A percentile compares a stretch with the other conserved stretches of the same genome.
Conservation (phyloP, 1,284 basidiomycete genomes). For the Rhodotorula sp. region DNA sequence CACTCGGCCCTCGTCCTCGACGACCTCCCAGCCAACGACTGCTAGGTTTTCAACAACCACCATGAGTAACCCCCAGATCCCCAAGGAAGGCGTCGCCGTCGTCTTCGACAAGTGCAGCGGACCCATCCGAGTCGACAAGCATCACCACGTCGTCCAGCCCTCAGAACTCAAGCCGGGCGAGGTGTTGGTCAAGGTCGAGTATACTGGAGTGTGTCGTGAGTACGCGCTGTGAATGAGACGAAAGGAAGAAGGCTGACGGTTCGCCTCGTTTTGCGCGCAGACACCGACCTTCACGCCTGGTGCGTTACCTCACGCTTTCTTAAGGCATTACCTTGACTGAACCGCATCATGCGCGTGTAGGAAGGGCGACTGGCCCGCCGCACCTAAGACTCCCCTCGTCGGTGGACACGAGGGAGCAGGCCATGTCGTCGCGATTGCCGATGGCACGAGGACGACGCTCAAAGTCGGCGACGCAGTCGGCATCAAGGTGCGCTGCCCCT, state of each 20-base stretch:
- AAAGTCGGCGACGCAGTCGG: slow-evolving; percentile 76
- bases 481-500: slow-evolving; percentile 57
- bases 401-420: slow-evolving; percentile 44
- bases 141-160: slow-evolving; percentile 58
- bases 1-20: too few relatives aligned
- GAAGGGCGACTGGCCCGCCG: slow-evolving; percentile 28
- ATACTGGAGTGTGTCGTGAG: slow-evolving; percentile 16
- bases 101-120: slow-evolving; percentile 26
- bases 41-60: neutral
- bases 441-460: slow-evolving; percentile 58
- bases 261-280: neutral
- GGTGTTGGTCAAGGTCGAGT: slow-evolving; percentile 69
- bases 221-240: neutral
- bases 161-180: slow-evolving; percentile 71
- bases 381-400: slow-evolving; percentile 66
- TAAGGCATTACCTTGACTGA: neutral
- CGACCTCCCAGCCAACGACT: too few relatives aligned
- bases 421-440: slow-evolving; percentile 71
- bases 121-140: slow-evolving; percentile 42
- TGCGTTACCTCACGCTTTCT: neutral
- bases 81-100: slow-evolving; percentile 10
- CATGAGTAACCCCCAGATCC: slow-evolving; percentile 8
- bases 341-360: neutral
- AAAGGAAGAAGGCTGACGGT: neutral
- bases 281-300: slow-evolving; percentile 11